Conservation (phyloP, 2,329 filamentous ascomycete genomes). For the Colletotrichum musae region DNA sequence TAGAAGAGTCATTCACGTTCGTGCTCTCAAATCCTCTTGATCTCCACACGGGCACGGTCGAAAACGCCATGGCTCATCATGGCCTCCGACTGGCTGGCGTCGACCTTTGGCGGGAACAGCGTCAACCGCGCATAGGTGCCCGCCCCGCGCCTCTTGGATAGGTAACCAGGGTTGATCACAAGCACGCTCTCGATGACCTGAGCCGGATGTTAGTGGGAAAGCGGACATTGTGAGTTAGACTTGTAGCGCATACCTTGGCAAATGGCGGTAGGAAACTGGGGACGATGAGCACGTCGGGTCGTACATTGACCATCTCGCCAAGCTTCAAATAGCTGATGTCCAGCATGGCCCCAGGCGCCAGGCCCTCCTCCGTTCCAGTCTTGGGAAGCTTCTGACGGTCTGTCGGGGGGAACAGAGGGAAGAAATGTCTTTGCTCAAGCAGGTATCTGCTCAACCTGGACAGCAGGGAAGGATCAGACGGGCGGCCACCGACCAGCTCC, state of each 20-base stretch:
- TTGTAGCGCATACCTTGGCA: slow-evolving; percentile 76
- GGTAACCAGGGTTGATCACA: slow-evolving; percentile 88
- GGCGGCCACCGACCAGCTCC: slow-evolving; percentile 74
- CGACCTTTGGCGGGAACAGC: slow-evolving; percentile 75
- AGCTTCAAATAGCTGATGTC: slow-evolving; percentile 89
- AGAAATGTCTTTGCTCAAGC: slow-evolving; percentile 92
- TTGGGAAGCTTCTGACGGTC: slow-evolving; percentile 77
- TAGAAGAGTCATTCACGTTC: slow-evolving; percentile 12
- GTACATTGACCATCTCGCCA: slow-evolving; percentile 89
- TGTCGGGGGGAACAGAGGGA: slow-evolving; percentile 87
- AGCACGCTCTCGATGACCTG: slow-evolving; percentile 93
- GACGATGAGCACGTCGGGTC: slow-evolving; percentile 86
- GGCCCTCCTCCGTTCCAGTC: slow-evolving; percentile 71
- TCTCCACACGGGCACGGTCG: slow-evolving; percentile 87
- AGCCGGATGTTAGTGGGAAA: slow-evolving; percentile 14
- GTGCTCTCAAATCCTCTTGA: slow-evolving; percentile 76
- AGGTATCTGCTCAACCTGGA: slow-evolving; percentile 82
- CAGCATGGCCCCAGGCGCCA: slow-evolving; percentile 81
- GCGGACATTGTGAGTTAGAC: not conserved
- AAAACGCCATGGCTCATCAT: slow-evolving; percentile 83
- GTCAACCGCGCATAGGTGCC: slow-evolving; percentile 90
- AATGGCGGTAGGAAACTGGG: slow-evolving; percentile 89
- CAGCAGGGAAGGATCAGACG: slow-evolving; percentile 72
- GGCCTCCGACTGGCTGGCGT: slow-evolving; percentile 68
- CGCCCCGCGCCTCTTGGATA: slow-evolving; percentile 87